Evolutionary conservation across 495 filamentous ascomycete genomes (phyloP).

Genomic region (Penicillium fimorum): DNA sequence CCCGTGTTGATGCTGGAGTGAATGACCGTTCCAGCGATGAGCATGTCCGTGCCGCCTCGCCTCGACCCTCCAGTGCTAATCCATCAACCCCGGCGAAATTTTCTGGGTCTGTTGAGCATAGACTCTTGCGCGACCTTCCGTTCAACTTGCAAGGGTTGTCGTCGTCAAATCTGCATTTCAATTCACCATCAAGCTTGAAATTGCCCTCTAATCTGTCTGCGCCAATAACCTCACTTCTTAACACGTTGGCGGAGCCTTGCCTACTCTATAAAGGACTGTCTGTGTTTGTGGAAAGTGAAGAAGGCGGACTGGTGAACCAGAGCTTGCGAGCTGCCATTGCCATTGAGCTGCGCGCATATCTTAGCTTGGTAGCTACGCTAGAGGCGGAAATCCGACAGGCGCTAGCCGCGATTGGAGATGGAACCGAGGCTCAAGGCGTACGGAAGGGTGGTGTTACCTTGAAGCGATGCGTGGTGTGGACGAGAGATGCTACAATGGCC

Average conservation of each 20-base stretch:
- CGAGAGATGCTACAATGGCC: constrained; percentile 94
- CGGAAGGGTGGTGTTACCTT: constrained; percentile 91
- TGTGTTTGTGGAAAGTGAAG: constrained; percentile 71
- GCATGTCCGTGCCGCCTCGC: constrained; percentile 13
- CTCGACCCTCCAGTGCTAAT: constrained; percentile 17
- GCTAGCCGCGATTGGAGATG: constrained; percentile 62
- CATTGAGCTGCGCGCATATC: constrained; percentile 81
- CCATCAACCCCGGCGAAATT: constrained; percentile 16
- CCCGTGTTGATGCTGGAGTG: constrained; percentile 20
- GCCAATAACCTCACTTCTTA: constrained; percentile 82
- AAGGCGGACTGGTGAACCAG: constrained; percentile 79
- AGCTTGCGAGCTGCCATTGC: constrained; percentile 88
- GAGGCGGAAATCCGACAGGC: constrained; percentile 92
- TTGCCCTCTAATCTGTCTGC: constrained; percentile 76
- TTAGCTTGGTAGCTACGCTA: constrained; percentile 87
- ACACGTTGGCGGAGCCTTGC: constrained; percentile 90
- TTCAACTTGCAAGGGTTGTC: constrained; percentile 94
- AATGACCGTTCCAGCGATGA: constrained; percentile 23
- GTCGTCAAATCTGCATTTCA: constrained; percentile 77
- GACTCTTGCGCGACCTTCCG: constrained; percentile 84
- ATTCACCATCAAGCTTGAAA: constrained; percentile 60
- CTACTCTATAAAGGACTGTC: constrained; percentile 79
- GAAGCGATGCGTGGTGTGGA: constrained; percentile 96
- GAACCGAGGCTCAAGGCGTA: constrained; percentile 59
- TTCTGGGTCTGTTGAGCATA: constrained; percentile 64